These are phyloP conservation scores for Nannizzia gypsea DNA, from an alignment of 2,329 filamentous ascomycete species.

Conservation along the genomic window DNA sequence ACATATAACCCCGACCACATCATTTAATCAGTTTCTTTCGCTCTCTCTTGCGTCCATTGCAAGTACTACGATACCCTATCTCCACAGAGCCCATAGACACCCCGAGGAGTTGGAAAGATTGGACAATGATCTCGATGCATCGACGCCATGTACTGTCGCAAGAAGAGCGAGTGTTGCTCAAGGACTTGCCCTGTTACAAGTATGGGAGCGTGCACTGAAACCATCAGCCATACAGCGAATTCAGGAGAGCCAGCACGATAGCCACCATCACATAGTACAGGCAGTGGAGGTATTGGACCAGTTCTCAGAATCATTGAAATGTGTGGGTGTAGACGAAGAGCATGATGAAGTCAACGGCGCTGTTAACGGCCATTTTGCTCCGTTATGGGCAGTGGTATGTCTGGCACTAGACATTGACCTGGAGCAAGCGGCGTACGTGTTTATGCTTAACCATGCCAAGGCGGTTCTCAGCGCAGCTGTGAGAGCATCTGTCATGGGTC, in stretches of 20 bases:
- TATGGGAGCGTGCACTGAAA: slow-evolving; percentile 48
- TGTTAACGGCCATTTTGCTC: slow-evolving; percentile 45
- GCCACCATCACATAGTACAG: neutral
- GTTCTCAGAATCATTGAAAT: slow-evolving; percentile 31
- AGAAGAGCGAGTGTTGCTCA: slow-evolving; percentile 50
- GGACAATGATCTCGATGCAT: slow-evolving; percentile 53
- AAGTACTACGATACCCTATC: slow-evolving; percentile 49
- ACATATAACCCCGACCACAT: slow-evolving; percentile 22
- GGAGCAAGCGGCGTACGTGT: slow-evolving; percentile 47
- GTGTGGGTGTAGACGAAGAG: slow-evolving; percentile 20
- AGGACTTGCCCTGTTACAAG: slow-evolving; percentile 45
- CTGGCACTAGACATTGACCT: slow-evolving; percentile 41
- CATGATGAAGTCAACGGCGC: slow-evolving; percentile 18
- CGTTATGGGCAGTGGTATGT: slow-evolving; percentile 48
- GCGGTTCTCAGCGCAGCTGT: slow-evolving; percentile 52
- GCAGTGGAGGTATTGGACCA: slow-evolving; percentile 23
- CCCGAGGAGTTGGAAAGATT: slow-evolving; percentile 41
- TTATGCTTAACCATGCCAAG: slow-evolving; percentile 53
- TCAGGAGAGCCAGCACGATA: neutral
- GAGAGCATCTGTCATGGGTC: slow-evolving; percentile 51
- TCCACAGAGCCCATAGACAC: slow-evolving; percentile 43
- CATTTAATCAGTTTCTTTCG: slow-evolving; percentile 46
- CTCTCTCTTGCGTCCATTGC: slow-evolving; percentile 47
- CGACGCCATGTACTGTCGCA: slow-evolving; percentile 51
- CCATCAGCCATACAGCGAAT: slow-evolving; percentile 16